Percentiles rank a stretch among this genome's conserved stretches.
Evolutionary conservation across 2,329 filamentous ascomycete genomes (phyloP).

Genomic region (Lecanicillium sp.): DNA sequence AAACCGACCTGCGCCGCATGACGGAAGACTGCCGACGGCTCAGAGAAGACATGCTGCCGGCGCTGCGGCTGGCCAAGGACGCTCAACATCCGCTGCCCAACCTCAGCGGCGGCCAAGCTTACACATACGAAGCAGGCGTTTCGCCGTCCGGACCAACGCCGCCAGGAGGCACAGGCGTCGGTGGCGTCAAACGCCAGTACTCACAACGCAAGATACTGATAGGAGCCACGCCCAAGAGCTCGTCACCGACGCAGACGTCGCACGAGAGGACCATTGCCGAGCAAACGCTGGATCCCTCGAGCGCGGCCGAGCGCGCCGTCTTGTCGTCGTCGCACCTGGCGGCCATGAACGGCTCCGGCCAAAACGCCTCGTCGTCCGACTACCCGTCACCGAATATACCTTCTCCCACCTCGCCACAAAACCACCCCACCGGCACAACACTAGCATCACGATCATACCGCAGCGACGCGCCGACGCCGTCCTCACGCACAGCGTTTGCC

Average conservation of each 20-base stretch:
- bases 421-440: constrained; percentile 43
- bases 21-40: constrained; percentile 83
- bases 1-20: constrained; percentile 75
- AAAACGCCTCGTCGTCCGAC: constrained; percentile 44
- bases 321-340: constrained; percentile 62
- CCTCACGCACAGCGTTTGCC: constrained; percentile 30
- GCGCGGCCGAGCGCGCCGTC: constrained; percentile 59
- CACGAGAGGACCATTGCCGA: constrained; percentile 60
- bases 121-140: constrained; percentile 40
- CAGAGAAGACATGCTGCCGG: constrained; percentile 84
- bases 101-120: constrained; percentile 29
- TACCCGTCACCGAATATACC: constrained; percentile 60
- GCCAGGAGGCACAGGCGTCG: constrained; percentile 46
- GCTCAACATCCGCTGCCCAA: constrained; percentile 77
- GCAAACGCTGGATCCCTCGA: constrained; percentile 60
- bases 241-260: constrained; percentile 64
- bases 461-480: constrained; percentile 41
- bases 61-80: constrained; percentile 86
- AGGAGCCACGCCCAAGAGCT: constrained; percentile 65
- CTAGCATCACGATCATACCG: constrained; percentile 56
- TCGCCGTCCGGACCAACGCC: constrained; percentile 53
- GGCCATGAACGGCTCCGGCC: constrained; percentile 58
- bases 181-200: constrained; percentile 62
- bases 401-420: constrained; percentile 62
- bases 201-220: constrained; percentile 70